Evolutionary conservation across 805 yeast species (phyloP).

Genomic region (Ogataea paradorogensis): DNA sequence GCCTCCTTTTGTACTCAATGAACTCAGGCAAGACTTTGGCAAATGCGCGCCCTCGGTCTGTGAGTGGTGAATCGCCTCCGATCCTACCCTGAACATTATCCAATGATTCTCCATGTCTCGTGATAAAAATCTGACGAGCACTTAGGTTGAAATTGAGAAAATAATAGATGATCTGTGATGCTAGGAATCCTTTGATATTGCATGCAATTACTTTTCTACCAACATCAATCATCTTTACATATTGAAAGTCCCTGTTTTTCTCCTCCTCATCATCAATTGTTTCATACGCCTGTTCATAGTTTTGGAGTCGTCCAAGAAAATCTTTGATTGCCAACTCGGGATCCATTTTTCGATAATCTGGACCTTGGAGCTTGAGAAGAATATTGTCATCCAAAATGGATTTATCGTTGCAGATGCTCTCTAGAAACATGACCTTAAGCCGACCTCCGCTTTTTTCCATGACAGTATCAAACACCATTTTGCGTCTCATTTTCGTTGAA

Average conservation of each 20-base stretch:
- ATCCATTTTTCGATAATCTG: conserved; percentile 87
- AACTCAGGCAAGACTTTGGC: conserved; percentile 71
- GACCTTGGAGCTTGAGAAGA: conserved; percentile 82
- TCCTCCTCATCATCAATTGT: conserved; percentile 77
- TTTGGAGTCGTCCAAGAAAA: conserved; percentile 74
- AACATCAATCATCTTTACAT: conserved; percentile 93
- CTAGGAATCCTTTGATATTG: conserved; percentile 80
- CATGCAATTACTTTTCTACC: conserved; percentile 92
- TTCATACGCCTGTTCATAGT: conserved; percentile 87
- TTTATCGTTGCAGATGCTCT: conserved; percentile 81
- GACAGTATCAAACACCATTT: conserved; percentile 54
- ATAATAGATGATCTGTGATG: conserved; percentile 91
- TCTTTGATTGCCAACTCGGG: conserved; percentile 76
- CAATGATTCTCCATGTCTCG: conserved; percentile 90
- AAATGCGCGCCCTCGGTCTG: conserved; percentile 74
- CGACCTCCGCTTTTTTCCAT: conserved; percentile 54
- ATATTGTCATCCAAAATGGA: conserved; percentile 77
- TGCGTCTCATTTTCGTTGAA: conserved; percentile 64
- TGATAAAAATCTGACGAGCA: conserved; percentile 90
- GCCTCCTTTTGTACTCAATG: conserved; percentile 64
- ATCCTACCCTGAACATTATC: conserved; percentile 84
- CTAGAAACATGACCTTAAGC: conserved; percentile 78
- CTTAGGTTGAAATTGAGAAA: conserved; percentile 82
- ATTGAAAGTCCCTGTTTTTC: conserved; percentile 64
- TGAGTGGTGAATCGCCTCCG: conserved; percentile 87